These are phyloP conservation scores for Malus fusca DNA, from an alignment of 306 rosid genomes.

Conservation along the genomic window DNA sequence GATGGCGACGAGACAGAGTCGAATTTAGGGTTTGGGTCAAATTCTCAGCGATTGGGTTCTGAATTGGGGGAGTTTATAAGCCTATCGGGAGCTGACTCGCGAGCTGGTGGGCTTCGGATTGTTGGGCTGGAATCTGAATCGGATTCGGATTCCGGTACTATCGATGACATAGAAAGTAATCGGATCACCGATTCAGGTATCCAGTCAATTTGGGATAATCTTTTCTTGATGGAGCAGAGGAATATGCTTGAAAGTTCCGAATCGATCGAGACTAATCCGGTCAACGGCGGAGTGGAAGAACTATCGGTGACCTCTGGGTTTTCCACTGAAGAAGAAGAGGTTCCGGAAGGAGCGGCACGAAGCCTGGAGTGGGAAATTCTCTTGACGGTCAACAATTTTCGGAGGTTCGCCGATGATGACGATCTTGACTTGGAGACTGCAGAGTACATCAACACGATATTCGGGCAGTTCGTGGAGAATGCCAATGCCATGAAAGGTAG, in stretches of 20 bases:
- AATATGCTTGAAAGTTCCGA: conserved; percentile 41
- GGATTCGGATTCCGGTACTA: conserved; percentile 36
- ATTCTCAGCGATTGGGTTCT: conserved; percentile 17
- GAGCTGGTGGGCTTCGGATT: conserved; percentile 42
- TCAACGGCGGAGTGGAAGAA: conserved; percentile 45
- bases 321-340: conserved; percentile 36
- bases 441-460: conserved; percentile 43
- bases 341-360: conserved; percentile 38
- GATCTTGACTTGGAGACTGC: conserved; percentile 32
- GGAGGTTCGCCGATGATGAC: conserved; percentile 23
- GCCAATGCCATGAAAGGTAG: conserved; percentile 55
- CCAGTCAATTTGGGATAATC: conserved; percentile 45
- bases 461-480: conserved; percentile 64
- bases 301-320: conserved; percentile 51
- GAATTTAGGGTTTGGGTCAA: conserved; percentile 23
- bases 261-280: conserved; percentile 50
- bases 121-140: conserved; percentile 59
- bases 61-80: conserved; percentile 17
- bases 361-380: conserved; percentile 77
- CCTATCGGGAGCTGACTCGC: conserved; percentile 10
- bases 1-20: conserved; percentile 17
- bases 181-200: conserved; percentile 41
- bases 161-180: conserved; percentile 23
- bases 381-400: conserved; percentile 56
- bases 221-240: conserved; percentile 58